These are phyloP conservation scores for Solanum medicagineum DNA, from an alignment of 257 asterid species.

Conservation along the genomic window DNA sequence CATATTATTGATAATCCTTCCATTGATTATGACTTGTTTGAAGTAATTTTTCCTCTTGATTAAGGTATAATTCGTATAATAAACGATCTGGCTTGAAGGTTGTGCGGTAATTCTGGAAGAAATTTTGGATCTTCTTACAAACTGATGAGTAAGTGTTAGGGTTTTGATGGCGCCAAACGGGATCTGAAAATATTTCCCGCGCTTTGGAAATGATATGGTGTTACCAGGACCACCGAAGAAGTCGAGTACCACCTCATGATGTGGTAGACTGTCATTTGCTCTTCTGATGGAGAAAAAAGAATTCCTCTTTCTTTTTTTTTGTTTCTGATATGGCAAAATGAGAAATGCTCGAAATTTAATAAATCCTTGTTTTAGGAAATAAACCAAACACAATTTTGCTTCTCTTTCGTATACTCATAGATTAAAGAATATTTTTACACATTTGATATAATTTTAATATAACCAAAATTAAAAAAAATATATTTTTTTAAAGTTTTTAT, in stretches of 20 bases:
- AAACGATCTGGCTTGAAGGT: neutral
- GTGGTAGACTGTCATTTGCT: neutral
- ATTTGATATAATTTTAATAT: no score
- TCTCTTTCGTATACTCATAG: neutral
- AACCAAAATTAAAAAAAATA: no score
- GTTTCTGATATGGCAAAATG: neutral
- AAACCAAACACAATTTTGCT: neutral
- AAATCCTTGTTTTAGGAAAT: neutral
- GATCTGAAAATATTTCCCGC: conserved; percentile 4
- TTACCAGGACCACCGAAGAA: neutral
- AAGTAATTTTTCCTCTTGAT: neutral
- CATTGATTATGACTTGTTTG: conserved; percentile 18
- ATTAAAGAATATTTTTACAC: no score
- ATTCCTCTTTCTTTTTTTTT: neutral
- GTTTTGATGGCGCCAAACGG: conserved; percentile 13
- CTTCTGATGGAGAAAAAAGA: neutral
- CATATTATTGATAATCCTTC: conserved; percentile 72
- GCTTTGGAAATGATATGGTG: neutral
- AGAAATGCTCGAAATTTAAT: neutral
- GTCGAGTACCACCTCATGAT: neutral
- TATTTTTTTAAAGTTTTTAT: no score
- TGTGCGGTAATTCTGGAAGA: neutral
- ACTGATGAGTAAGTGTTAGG: neutral
- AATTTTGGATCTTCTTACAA: neutral
- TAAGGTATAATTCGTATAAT: neutral